Conservation (phyloP, 805 yeast genomes). For the Spathaspora passalidarum region DNA sequence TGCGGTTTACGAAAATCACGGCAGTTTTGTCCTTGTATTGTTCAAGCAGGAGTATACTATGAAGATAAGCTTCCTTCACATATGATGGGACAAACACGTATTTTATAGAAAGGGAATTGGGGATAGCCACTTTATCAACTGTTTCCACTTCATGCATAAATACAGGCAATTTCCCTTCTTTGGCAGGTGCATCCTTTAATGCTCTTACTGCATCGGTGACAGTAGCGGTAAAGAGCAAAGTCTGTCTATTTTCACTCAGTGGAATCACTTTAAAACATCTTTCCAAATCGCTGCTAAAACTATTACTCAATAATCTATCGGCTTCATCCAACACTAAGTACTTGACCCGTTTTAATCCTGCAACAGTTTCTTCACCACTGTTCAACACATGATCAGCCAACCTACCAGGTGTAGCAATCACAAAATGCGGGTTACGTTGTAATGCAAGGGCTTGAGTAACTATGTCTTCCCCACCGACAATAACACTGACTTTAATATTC, state of each 20-base stretch:
- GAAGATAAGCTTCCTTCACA: conserved; percentile 86
- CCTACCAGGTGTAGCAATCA: conserved; percentile 96
- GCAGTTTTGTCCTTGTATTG: conserved; percentile 65
- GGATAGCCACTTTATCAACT: conserved; percentile 75
- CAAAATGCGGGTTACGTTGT: conserved; percentile 85
- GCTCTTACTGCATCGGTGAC: conserved; percentile 89
- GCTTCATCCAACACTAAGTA: conserved; percentile 94
- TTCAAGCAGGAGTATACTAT: conserved; percentile 60
- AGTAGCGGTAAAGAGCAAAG: conserved; percentile 91
- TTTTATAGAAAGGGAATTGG: conserved; percentile 60
- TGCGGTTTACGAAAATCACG: conserved; percentile 88
- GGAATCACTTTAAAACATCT: conserved; percentile 75
- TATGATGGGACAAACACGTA: conserved; percentile 81
- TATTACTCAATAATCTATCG: conserved; percentile 80
- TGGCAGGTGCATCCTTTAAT: conserved; percentile 60
- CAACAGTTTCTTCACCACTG: conserved; percentile 84
- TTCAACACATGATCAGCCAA: conserved; percentile 85
- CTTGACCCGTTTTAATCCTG: conserved; percentile 74
- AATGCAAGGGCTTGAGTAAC: conserved; percentile 82
- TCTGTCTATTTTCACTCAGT: conserved; percentile 69
- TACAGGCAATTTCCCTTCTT: conserved; percentile 52
- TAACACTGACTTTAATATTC: conserved; percentile 77
- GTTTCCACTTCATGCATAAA: conserved; percentile 74
- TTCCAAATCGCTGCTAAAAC: conserved; percentile 76
- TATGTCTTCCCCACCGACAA: conserved; percentile 95